phyloP scores from a whole-genome alignment of 805 yeast genomes.

The Metschnikowia koreensis region DNA sequence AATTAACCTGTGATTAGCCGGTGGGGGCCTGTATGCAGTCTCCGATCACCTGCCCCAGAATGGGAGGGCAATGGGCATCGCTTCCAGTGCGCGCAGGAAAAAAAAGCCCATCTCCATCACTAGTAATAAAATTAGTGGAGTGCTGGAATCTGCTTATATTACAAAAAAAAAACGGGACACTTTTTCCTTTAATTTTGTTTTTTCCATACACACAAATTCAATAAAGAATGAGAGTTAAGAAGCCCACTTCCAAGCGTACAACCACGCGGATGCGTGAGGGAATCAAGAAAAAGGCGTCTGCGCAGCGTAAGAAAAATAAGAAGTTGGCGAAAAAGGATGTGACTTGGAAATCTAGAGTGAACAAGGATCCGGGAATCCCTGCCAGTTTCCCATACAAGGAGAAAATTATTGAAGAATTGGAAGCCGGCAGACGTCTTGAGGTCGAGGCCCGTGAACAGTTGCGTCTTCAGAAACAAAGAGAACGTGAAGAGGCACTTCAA shows the following conservation, averaged over 20 bases:
- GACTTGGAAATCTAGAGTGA: conserved; percentile 85
- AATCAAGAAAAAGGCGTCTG: conserved; percentile 91
- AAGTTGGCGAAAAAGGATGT: conserved; percentile 83
- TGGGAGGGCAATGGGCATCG: too few relatives aligned
- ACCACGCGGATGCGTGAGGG: conserved; percentile 96
- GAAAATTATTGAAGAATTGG: conserved; percentile 69
- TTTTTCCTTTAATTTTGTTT: too few relatives aligned
- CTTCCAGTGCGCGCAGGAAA: too few relatives aligned
- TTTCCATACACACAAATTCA: too few relatives aligned
- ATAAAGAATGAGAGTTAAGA: conserved; percentile 44
- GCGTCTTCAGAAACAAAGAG: conserved; percentile 51
- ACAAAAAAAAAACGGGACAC: too few relatives aligned
- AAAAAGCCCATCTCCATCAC: too few relatives aligned
- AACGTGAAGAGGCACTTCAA: conserved; percentile 38
- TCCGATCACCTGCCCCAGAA: too few relatives aligned
- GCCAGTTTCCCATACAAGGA: conserved; percentile 93
- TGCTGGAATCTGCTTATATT: too few relatives aligned
- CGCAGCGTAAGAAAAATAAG: conserved; percentile 81
- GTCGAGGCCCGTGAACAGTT: conserved; percentile 52
- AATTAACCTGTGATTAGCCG: too few relatives aligned
- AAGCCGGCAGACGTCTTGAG: conserved; percentile 55
- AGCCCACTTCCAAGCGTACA: conserved; percentile 80
- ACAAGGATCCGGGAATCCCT: conserved; percentile 94
- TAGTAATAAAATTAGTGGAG: too few relatives aligned
- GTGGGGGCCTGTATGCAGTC: too few relatives aligned